These are phyloP conservation scores for Fagopyrum homotropicum DNA, from an alignment of 148 eudicot genomes.

Conservation along the genomic window DNA sequence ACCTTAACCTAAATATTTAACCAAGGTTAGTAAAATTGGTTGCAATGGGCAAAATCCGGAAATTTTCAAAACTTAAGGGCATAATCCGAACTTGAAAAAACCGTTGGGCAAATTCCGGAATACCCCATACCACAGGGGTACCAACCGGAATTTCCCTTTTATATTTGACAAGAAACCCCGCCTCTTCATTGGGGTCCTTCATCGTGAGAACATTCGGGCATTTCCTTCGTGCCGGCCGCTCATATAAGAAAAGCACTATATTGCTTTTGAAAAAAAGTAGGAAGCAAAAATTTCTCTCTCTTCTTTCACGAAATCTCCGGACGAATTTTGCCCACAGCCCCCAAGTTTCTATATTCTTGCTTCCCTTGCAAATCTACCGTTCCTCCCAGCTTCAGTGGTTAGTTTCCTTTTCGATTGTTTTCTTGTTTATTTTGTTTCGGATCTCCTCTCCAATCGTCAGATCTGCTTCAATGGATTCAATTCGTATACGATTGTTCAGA, in stretches of 20 bases:
- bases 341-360: neutral
- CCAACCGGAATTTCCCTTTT: too few relatives aligned
- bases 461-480: neutral
- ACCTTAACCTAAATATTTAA: too few relatives aligned
- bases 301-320: neutral
- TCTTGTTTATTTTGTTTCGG: neutral
- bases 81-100: too few relatives aligned
- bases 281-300: neutral
- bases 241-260: neutral
- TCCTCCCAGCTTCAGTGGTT: neutral
- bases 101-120: too few relatives aligned
- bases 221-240: constrained; percentile 5
- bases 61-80: too few relatives aligned
- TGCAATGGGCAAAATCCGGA: too few relatives aligned
- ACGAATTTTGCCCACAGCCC: neutral
- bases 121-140: too few relatives aligned
- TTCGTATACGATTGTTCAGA: constrained; percentile 1
- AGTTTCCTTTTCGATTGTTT: constrained; percentile 7
- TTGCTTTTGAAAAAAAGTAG: constrained; percentile 11
- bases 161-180: neutral
- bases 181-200: neutral
- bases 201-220: constrained; percentile 5
- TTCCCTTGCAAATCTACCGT: neutral
- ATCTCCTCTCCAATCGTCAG: neutral
- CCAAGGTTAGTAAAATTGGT: too few relatives aligned